Base-by-base conservation (phyloP, 2,329 filamentous ascomycete species). In the Huntiella decipiens region DNA sequence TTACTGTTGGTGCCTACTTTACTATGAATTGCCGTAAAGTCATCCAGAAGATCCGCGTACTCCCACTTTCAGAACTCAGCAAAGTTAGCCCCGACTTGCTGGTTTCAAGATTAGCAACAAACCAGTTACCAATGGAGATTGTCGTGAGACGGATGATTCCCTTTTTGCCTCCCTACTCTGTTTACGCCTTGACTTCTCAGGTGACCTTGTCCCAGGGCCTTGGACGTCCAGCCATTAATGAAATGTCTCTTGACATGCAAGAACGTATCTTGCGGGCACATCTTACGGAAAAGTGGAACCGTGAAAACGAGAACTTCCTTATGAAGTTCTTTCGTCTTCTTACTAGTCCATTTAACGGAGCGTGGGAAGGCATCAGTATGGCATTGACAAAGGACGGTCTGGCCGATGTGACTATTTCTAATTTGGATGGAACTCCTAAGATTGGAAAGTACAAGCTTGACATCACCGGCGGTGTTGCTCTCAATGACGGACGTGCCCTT, bases 1-100 rank as follows among this genome's bases (percentile, higher is more conserved):
- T 65, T 45, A 63, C 61, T 35, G 66, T 79, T 57, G 79, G 76
- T 49, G 68, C 68, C 39, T 70, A 71, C 51, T 71, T 81, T 52
- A 57, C 79, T 38, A 56, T 71, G 47, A 70, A 73, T 54, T 73
- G 77, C 5, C 58, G 64, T 19, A 66, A 68, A 44, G 64, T 82
- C 42, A 67, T 84, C 52, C 66, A 66, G 45, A 60, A 59, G 36
- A 74, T 82, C 55, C 69, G 67, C 28, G 65, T 76, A 11, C 59
- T 79, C 12, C 70, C 69, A 2, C 53, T 58, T 6, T 43, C 47
- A 33, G 35, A 43, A 12, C 48, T 53, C 15, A 46, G 50, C 12
- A 44, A 53, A 1, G 44, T 46, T 4, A 47, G 50, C 11, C 47
- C 47, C 12, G 7, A 28, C 7, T 4, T 28, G 22, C 7, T 1